Percentiles rank a stretch among this genome's conserved stretches.
Conservation (phyloP, 768 basidiomycete genomes). For the Termitomyces sp. region DNA sequence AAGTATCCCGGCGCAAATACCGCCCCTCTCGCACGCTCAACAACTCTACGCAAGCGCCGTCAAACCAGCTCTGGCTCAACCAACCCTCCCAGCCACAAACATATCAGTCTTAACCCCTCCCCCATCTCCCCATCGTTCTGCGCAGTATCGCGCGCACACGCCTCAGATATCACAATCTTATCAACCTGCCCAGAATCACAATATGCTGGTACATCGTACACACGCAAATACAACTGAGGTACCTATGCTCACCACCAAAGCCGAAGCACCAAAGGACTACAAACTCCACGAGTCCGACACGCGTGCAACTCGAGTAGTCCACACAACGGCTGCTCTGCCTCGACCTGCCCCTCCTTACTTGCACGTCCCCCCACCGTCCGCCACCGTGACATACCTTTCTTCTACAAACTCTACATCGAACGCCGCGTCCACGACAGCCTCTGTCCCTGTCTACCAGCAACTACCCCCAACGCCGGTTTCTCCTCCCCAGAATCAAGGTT, state of each 20-base stretch:
- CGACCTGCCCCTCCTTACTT: background rate
- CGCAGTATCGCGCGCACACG: background rate
- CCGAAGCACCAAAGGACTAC: background rate
- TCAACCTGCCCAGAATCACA: conserved; percentile 1
- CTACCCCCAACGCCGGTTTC: background rate
- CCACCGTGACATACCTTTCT: background rate
- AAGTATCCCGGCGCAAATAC: background rate
- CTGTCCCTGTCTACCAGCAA: background rate
- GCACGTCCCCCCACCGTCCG: background rate
- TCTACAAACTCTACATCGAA: background rate
- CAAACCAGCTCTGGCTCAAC: background rate
- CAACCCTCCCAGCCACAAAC: background rate
- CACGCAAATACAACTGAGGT: conserved; percentile 2
- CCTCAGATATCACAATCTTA: conserved; percentile 9
- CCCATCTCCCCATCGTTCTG: background rate
- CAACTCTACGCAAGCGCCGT: conserved; percentile 13
- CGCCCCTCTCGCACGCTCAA: conserved; percentile 12
- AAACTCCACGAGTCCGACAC: background rate
- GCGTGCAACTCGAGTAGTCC: background rate
- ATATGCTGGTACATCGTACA: conserved; percentile 3
- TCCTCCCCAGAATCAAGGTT: background rate
- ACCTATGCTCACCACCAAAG: background rate
- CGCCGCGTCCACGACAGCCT: background rate
- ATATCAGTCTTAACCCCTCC: background rate
- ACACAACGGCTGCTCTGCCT: background rate